Evolutionary conservation across 2,329 filamentous ascomycete genomes (phyloP).

Genomic region (Lachnellula occidentalis): DNA sequence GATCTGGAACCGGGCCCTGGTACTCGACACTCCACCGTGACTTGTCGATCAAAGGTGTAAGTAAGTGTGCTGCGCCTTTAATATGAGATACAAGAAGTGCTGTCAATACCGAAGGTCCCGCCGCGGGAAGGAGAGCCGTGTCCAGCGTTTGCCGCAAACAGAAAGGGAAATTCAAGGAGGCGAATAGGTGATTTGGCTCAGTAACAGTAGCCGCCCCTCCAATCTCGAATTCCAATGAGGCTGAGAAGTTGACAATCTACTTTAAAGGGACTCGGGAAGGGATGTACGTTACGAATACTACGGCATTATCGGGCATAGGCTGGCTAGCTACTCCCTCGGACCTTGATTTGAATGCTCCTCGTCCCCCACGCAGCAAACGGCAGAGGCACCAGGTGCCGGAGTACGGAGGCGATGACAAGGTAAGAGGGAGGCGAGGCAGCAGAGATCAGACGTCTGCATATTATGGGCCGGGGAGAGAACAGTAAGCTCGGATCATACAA

Average conservation of each 20-base stretch:
- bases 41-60: too few species aligned
- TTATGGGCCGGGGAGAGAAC: conserved; percentile 10
- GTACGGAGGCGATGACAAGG: conserved; percentile 8
- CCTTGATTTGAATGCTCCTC: background rate
- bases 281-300: conserved; percentile 3
- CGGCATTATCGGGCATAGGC: conserved; percentile 6
- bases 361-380: conserved; percentile 17
- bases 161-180: conserved; percentile 19
- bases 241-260: background rate
- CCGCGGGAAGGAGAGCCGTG: conserved; percentile 18
- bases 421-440: conserved; percentile 10
- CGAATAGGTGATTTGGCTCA: conserved; percentile 1
- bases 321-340: conserved; percentile 1
- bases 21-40: background rate
- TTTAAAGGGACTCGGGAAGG: conserved; percentile 1
- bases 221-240: background rate
- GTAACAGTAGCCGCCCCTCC: background rate
- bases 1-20: background rate
- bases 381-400: conserved; percentile 18
- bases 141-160: conserved; percentile 24
- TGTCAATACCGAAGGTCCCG: conserved; percentile 12
- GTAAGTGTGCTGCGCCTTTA: background rate
- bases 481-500: conserved; percentile 19
- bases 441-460: conserved; percentile 3
- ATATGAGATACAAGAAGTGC: conserved; percentile 1